Conservation (phyloP, 345 rosid genomes). For the Ceriops zippeliana region DNA sequence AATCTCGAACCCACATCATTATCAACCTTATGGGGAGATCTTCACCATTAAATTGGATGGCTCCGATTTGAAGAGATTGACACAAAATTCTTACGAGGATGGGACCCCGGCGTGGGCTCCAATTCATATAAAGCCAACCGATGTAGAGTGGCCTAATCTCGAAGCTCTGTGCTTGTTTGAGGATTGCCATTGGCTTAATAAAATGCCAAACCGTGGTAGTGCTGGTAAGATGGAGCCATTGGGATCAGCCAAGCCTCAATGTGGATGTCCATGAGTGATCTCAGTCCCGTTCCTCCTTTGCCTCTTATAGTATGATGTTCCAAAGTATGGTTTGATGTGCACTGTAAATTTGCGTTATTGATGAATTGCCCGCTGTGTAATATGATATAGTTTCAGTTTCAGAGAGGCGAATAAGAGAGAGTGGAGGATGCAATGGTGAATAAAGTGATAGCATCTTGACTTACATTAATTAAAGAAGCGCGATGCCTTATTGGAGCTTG, state of each 20-base stretch:
- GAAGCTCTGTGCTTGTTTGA: slow-evolving; percentile 51
- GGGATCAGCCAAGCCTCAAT: slow-evolving; percentile 16
- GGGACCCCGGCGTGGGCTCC: slow-evolving; percentile 86
- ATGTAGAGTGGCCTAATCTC: slow-evolving; percentile 40
- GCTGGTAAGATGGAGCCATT: neutral
- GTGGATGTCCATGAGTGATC: slow-evolving; percentile 8
- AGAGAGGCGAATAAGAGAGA: no score
- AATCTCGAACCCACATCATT: slow-evolving; percentile 76
- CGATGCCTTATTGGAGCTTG: no score
- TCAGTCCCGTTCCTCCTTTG: no score
- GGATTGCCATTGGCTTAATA: slow-evolving; percentile 71
- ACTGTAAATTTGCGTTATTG: no score
- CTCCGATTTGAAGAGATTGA: slow-evolving; percentile 61
- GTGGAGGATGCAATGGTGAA: no score
- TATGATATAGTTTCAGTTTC: no score
- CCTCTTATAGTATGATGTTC: no score
- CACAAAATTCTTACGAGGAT: slow-evolving; percentile 82
- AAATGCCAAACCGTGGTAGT: slow-evolving; percentile 30
- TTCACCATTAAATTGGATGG: slow-evolving; percentile 69
- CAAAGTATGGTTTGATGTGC: no score
- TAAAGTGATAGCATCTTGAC: no score
- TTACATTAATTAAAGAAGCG: no score
- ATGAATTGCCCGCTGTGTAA: no score
- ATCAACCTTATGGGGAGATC: slow-evolving; percentile 88
- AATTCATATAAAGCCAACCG: slow-evolving; percentile 39